These are phyloP conservation scores for Eimeria necatrix DNA, from an alignment of 169 alveolate genomes.

Conservation along the genomic window DNA sequence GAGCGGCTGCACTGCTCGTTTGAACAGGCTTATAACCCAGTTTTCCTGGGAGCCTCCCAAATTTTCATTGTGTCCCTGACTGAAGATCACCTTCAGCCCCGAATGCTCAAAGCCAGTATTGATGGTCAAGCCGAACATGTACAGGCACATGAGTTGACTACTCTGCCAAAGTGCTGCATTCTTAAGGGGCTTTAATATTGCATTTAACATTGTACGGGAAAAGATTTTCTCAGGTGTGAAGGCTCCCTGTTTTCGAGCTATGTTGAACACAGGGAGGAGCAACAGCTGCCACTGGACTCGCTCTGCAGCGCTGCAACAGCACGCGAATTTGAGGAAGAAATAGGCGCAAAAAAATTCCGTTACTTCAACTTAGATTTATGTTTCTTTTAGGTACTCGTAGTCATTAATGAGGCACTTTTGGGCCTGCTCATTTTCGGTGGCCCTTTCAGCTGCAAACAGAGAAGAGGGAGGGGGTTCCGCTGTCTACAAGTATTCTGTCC, in stretches of 20 bases:
- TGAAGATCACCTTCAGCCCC: conserved; percentile 37
- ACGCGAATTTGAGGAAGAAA: not conserved
- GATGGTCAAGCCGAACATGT: conserved; percentile 54
- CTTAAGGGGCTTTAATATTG: not conserved
- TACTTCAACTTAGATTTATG: not conserved
- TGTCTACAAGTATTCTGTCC: conserved; percentile 12
- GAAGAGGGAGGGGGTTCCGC: not conserved
- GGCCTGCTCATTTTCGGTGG: not conserved
- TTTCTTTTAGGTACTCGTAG: not conserved
- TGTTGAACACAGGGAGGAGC: conserved; percentile 7
- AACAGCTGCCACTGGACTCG: conserved; percentile 50
- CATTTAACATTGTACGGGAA: not conserved
- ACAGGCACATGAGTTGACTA: not conserved
- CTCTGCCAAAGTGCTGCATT: not conserved
- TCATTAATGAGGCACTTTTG: conserved; percentile 2
- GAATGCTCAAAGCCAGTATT: not conserved
- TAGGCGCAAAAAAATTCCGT: not conserved
- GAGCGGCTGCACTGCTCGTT: too few relatives aligned
- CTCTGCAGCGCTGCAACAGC: conserved; percentile 58
- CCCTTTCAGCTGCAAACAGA: conserved; percentile 11
- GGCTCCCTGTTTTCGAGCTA: not conserved
- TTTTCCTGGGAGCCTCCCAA: too few relatives aligned
- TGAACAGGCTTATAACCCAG: too few relatives aligned
- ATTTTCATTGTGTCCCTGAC: not conserved
- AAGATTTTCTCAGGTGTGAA: not conserved